Evolutionary conservation across 2,329 filamentous ascomycete genomes (phyloP), one percentile per base, ranked within the genome.

Genomic region (Calonectria crousiana): DNA sequence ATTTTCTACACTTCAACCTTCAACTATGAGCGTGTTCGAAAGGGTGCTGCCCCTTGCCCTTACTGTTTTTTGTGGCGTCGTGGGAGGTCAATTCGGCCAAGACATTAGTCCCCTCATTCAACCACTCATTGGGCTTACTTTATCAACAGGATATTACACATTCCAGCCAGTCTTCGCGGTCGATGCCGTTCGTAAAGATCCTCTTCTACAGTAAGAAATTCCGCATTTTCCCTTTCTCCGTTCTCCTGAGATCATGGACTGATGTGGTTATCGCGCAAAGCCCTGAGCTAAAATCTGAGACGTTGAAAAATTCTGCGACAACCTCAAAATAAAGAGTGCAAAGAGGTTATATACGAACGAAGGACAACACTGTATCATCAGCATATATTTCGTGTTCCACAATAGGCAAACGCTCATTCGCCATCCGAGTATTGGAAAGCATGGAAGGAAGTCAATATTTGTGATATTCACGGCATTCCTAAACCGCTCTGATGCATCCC

Each of bases 41-140:
- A 82, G 81, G 73, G 82, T 80, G 5, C 68, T 86, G 32, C 84
- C 84, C 10, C 67, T 84, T 65, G 84, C 81, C 28, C 74, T 86
- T 41, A 82, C 84, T 16, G 75, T 83, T 13, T 85, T 86, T 71
- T 85, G 80, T 30, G 84, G 84, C 36, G 81, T 86, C 36, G 72
- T 84, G 52, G 83, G 84, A 72, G 84, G 84, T 85, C 44, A 71
- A 82, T 78, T 47, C 51, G 16, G 13, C 65, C n/a, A 9, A 49
- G 28, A 49, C 23, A 51, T 6, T 16, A 18, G 44, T 30, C 26
- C 23, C 34, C 36, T n/a, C 18, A 14, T 64, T 44, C 34, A 62
- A 26, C 5, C 32, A 11, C 32, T 62, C n/a, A 72, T 47, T 41
- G 73, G 53, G 34, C 73, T 75, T 51, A 80, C 62, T 72, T 34